Conservation (phyloP, 768 basidiomycete genomes). For the Fistulinella prunicolor region DNA sequence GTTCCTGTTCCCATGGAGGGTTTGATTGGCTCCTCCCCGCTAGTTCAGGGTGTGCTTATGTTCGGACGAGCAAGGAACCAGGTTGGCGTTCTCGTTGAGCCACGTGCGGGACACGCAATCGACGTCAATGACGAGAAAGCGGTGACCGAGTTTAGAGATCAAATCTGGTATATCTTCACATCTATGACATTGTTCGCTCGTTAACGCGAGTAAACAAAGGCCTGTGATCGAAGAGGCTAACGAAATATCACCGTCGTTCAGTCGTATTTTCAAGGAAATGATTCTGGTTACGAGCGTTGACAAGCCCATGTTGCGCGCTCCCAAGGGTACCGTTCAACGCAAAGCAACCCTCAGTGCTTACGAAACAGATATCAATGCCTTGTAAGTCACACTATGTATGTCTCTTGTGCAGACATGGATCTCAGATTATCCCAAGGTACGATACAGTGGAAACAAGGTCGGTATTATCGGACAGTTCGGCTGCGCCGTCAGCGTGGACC, state of each 20-base stretch:
- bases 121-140: constrained; percentile 23
- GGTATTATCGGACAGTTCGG: constrained; percentile 14
- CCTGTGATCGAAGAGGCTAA: constrained; percentile 46
- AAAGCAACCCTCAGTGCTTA: constrained; percentile 41
- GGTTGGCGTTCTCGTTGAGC: too few species aligned
- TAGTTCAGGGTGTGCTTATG: too few species aligned
- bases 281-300: constrained; percentile 41
- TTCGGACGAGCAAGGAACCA: too few species aligned
- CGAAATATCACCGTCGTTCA: constrained; percentile 38
- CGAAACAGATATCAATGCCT: too few species aligned
- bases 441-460: constrained; percentile 29
- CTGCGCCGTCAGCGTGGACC: constrained; percentile 27
- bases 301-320: constrained; percentile 44
- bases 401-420: too few species aligned
- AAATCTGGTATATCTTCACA: constrained; percentile 32
- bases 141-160: constrained; percentile 29
- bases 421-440: constrained; percentile 24
- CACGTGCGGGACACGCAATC: constrained; percentile 23
- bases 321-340: constrained; percentile 45
- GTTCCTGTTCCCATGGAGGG: too few species aligned
- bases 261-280: constrained; percentile 52
- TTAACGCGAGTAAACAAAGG: constrained; percentile 22
- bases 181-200: too few species aligned
- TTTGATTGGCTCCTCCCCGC: too few species aligned
- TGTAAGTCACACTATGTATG: constrained; percentile 38